A percentile compares a stretch with the other conserved stretches of the same genome.
Conservation (phyloP, 305 asterid genomes). For the Fraxinus latifolia region DNA sequence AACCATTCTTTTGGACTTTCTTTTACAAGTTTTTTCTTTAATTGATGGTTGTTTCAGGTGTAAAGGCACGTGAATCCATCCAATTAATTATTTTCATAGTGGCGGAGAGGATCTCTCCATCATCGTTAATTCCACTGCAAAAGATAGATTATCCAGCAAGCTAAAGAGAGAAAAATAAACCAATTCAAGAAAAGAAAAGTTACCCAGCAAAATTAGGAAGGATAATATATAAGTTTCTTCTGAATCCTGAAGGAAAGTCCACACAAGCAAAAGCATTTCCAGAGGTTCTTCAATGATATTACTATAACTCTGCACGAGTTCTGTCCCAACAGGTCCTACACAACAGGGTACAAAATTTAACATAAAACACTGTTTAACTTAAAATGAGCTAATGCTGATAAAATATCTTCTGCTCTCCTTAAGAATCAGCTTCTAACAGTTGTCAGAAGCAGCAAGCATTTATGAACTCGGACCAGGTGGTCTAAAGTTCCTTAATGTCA, state of each 20-base stretch:
- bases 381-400: neutral
- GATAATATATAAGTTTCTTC: neutral
- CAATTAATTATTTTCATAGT: neutral
- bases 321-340: neutral
- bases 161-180: neutral
- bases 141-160: neutral
- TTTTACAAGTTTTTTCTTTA: neutral
- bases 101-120: neutral
- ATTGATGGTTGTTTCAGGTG: neutral
- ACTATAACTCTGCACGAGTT: neutral
- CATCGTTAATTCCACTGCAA: neutral
- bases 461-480: neutral
- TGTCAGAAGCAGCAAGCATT: neutral
- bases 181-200: neutral
- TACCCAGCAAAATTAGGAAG: neutral
- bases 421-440: neutral
- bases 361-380: neutral
- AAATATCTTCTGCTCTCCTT: neutral
- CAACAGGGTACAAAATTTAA: neutral
- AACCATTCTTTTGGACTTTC: neutral
- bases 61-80: neutral
- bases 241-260: neutral
- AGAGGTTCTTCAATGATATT: neutral
- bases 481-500: neutral
- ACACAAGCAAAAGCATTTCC: neutral